Evolutionary conservation across 805 yeast species (phyloP).

Genomic region (Candida railenensis): DNA sequence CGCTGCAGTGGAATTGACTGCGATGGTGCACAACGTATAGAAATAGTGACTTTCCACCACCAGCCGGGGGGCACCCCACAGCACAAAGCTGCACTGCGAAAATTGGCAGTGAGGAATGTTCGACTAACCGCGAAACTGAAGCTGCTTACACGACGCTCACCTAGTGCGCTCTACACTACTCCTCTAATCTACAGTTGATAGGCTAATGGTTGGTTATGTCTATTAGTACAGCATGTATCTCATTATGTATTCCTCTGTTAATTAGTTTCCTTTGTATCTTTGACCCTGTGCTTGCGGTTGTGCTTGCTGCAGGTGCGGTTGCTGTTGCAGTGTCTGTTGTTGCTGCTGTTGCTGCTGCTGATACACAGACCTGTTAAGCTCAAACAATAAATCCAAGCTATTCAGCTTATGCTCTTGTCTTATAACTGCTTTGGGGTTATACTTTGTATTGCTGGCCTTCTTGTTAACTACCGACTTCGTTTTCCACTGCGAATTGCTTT

Average conservation of each 20-base stretch:
- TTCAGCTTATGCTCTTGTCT: conserved; percentile 10
- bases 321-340: background rate
- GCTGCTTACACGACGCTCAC: background rate
- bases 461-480: conserved; percentile 8
- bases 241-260: background rate
- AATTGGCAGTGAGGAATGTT: too few relatives aligned
- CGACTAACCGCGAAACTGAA: too few relatives aligned
- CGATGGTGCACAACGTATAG: too few relatives aligned
- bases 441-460: conserved; percentile 4
- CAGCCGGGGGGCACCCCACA: too few relatives aligned
- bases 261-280: background rate
- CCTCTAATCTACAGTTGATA: background rate
- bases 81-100: too few relatives aligned
- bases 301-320: background rate
- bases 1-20: too few relatives aligned
- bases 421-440: conserved; percentile 12
- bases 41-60: too few relatives aligned
- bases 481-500: conserved; percentile 21
- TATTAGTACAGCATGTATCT: background rate
- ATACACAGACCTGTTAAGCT: conserved; percentile 18
- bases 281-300: background rate
- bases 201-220: background rate
- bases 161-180: background rate
- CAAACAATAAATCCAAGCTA: conserved; percentile 16
- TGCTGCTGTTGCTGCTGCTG: conserved; percentile 10